Percentiles rank a stretch among this genome's conserved stretches.
These are phyloP conservation scores for Candida takata DNA, from an alignment of 805 yeast species.

Conservation along the genomic window DNA sequence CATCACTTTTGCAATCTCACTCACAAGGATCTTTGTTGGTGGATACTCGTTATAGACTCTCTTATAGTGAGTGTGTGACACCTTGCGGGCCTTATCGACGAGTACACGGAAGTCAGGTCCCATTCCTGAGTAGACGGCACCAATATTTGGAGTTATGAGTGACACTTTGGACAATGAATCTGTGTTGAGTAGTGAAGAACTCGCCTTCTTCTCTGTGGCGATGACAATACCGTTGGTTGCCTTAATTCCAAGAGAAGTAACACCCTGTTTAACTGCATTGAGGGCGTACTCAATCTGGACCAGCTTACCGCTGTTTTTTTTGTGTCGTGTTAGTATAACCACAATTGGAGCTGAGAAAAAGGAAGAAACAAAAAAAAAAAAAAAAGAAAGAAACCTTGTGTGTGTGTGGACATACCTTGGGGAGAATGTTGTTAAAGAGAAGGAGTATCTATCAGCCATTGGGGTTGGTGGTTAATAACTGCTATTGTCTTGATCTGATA, in stretches of 20 bases:
- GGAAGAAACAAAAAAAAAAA: background rate
- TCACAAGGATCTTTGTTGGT: slow-evolving; percentile 88
- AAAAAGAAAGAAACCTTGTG: too few relatives aligned
- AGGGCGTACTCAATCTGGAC: slow-evolving; percentile 97
- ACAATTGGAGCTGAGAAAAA: slow-evolving; percentile 1
- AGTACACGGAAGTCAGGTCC: slow-evolving; percentile 97
- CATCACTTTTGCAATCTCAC: slow-evolving; percentile 92
- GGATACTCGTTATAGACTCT: slow-evolving; percentile 95
- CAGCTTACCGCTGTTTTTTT: slow-evolving; percentile 69
- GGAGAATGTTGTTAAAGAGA: slow-evolving; percentile 94
- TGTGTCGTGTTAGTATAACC: slow-evolving; percentile 7
- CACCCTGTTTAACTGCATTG: slow-evolving; percentile 97
- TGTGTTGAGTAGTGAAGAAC: slow-evolving; percentile 67
- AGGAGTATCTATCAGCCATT: slow-evolving; percentile 98
- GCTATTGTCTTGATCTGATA: too few relatives aligned
- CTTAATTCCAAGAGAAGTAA: slow-evolving; percentile 88
- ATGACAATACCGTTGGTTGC: slow-evolving; percentile 94
- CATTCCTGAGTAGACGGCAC: slow-evolving; percentile 97
- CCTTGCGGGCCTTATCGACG: slow-evolving; percentile 88
- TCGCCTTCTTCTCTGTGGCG: slow-evolving; percentile 91
- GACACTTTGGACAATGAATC: slow-evolving; percentile 76
- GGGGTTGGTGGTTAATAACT: background rate
- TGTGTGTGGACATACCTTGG: slow-evolving; percentile 81
- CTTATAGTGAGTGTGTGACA: slow-evolving; percentile 88
- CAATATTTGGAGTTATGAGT: slow-evolving; percentile 87